phyloP scores from a whole-genome alignment of 2,329 filamentous ascomycete species.

The Capronia coronata region DNA sequence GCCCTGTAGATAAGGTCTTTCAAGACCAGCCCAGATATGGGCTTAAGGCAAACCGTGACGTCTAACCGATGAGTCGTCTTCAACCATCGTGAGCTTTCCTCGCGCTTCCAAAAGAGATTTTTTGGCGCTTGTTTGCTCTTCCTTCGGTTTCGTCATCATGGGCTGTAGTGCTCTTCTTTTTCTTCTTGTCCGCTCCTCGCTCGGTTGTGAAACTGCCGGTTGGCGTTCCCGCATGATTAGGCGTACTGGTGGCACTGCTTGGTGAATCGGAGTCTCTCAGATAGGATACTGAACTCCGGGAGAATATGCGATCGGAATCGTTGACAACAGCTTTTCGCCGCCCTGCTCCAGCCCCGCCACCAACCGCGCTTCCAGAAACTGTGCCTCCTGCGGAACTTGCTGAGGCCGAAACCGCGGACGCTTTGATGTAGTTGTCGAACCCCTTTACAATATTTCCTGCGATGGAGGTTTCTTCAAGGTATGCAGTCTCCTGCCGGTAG shows the following conservation, averaged over 20 bases:
- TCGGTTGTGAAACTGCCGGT: conserved; percentile 35
- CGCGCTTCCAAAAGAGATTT: conserved; percentile 23
- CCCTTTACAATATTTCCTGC: conserved; percentile 93
- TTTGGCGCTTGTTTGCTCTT: conserved; percentile 27
- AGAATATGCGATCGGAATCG: conserved; percentile 45
- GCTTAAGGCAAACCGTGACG: neutral
- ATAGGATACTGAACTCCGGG: conserved; percentile 44
- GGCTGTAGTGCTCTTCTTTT: conserved; percentile 34
- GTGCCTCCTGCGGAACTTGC: conserved; percentile 48
- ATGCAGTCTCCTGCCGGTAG: conserved; percentile 72
- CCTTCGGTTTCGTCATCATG: conserved; percentile 33
- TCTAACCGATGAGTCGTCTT: conserved; percentile 5
- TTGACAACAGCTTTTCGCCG: conserved; percentile 42
- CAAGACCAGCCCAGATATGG: too few species aligned
- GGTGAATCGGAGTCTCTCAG: conserved; percentile 32
- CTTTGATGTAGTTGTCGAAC: conserved; percentile 98
- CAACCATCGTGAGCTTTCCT: conserved; percentile 27
- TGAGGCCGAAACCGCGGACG: conserved; percentile 48
- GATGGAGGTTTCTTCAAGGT: conserved; percentile 79
- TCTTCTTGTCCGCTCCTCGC: conserved; percentile 41
- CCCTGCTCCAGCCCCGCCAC: conserved; percentile 30
- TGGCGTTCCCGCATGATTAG: conserved; percentile 43
- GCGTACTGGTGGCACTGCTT: conserved; percentile 41
- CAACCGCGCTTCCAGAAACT: conserved; percentile 30
- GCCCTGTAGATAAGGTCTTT: too few species aligned